Percentiles rank a stretch among this genome's conserved stretches.
Conservation (phyloP, 306 rosid species). For the Lupinus albus region DNA sequence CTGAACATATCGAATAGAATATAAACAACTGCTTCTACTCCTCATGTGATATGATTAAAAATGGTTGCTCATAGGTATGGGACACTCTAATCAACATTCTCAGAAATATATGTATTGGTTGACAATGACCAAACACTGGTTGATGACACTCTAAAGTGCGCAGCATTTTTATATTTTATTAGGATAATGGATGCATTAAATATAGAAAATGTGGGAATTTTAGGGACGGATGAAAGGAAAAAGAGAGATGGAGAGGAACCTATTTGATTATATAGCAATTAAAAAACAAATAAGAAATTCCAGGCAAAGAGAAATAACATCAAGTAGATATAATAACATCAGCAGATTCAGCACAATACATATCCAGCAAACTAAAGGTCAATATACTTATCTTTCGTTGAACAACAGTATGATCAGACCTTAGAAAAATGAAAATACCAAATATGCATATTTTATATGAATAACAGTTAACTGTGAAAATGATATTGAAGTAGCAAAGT, state of each 20-base stretch:
- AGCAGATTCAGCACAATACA: background rate
- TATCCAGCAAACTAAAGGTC: background rate
- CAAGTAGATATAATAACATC: background rate
- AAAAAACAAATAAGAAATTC: background rate
- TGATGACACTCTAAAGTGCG: background rate
- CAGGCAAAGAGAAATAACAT: background rate
- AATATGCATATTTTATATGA: conserved; percentile 1
- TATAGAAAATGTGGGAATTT: background rate
- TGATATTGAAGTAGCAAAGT: background rate
- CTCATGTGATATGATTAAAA: background rate
- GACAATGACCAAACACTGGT: background rate
- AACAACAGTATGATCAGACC: background rate
- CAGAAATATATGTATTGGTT: background rate
- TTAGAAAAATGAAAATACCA: background rate
- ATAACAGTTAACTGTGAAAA: conserved; percentile 19
- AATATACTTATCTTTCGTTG: conserved; percentile 14
- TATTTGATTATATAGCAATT: background rate
- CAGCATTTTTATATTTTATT: background rate
- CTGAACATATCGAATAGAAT: no score
- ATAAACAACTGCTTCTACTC: background rate
- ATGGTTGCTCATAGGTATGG: background rate
- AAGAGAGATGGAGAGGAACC: background rate
- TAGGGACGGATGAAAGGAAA: background rate
- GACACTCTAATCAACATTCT: background rate
- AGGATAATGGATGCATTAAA: background rate